Percentiles rank a stretch among this genome's conserved stretches.
These are phyloP conservation scores for Blastobotrys indianensis DNA, from an alignment of 1,139 yeast species.

Conservation along the genomic window DNA sequence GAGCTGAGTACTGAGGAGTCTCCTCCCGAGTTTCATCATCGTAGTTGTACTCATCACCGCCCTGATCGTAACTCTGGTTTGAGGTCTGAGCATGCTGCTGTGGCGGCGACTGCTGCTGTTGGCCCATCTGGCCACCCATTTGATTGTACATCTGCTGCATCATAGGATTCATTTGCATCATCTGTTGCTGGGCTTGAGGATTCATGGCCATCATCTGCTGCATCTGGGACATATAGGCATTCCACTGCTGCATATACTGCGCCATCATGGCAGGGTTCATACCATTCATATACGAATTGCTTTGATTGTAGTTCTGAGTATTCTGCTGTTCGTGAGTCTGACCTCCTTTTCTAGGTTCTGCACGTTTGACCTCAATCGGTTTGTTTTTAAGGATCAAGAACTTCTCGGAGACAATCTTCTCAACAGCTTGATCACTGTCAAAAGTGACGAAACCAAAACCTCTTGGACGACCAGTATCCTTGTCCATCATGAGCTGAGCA, in stretches of 20 bases:
- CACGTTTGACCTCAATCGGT: slow-evolving; percentile 92
- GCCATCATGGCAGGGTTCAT: slow-evolving; percentile 82
- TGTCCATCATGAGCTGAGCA: slow-evolving; percentile 96
- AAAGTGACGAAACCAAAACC: slow-evolving; percentile 98
- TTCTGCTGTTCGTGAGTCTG: slow-evolving; percentile 15
- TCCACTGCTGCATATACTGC: slow-evolving; percentile 84
- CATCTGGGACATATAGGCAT: slow-evolving; percentile 49
- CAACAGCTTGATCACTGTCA: slow-evolving; percentile 94
- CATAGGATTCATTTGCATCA: slow-evolving; percentile 16
- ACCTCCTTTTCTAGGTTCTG: slow-evolving; percentile 71
- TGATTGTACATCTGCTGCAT: slow-evolving; percentile 21
- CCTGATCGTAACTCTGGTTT: slow-evolving; percentile 9
- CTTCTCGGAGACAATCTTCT: slow-evolving; percentile 78
- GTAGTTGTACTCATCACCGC: slow-evolving; percentile 13
- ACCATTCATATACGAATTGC: slow-evolving; percentile 36
- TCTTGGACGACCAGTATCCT: slow-evolving; percentile 95
- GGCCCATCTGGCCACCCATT: slow-evolving; percentile 8
- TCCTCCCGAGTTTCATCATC: slow-evolving; percentile 12
- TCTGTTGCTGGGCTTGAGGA: slow-evolving; percentile 19
- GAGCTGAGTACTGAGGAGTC: slow-evolving; percentile 16
- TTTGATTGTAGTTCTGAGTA: slow-evolving; percentile 36
- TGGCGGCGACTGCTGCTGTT: slow-evolving; percentile 11
- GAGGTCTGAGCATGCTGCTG: neutral
- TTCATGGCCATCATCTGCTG: slow-evolving; percentile 33
- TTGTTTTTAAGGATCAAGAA: slow-evolving; percentile 81